Conservation (phyloP, 2,329 filamentous ascomycete genomes). For the Amesomyces nigricolor region DNA sequence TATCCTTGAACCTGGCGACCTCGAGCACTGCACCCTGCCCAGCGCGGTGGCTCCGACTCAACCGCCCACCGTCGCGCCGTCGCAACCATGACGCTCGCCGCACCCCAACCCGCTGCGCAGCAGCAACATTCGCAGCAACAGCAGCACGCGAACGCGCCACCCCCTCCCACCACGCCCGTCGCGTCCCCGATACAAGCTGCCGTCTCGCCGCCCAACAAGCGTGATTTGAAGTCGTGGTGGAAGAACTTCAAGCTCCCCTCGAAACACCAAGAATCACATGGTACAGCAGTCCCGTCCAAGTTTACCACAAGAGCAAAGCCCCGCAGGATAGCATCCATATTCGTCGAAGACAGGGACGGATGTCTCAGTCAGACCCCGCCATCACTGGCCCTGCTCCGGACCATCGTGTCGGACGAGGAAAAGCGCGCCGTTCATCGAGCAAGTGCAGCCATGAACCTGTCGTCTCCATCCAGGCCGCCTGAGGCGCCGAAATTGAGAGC, state of each 20-base stretch:
- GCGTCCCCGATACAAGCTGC: slow-evolving; percentile 37
- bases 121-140: slow-evolving; percentile 19
- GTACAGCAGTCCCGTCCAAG: slow-evolving; percentile 42
- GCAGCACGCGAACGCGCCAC: slow-evolving; percentile 18
- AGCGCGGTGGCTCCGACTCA: slow-evolving; percentile 15
- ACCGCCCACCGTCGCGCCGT: slow-evolving; percentile 24
- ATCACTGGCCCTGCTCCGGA: slow-evolving; percentile 10
- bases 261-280: slow-evolving; percentile 51
- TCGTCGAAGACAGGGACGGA: slow-evolving; percentile 23
- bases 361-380: slow-evolving; percentile 6
- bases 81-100: slow-evolving; percentile 31
- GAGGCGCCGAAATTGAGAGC: slow-evolving; percentile 18
- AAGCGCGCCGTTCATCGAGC: slow-evolving; percentile 19
- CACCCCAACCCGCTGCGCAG: slow-evolving; percentile 18
- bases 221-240: slow-evolving; percentile 95
- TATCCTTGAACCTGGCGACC: slow-evolving; percentile 16
- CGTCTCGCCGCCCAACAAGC: slow-evolving; percentile 65
- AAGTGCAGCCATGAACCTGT: slow-evolving; percentile 24
- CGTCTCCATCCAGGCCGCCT: slow-evolving; percentile 5
- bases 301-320: slow-evolving; percentile 18
- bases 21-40: slow-evolving; percentile 13
- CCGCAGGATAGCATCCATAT: slow-evolving; percentile 19
- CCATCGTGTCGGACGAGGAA: slow-evolving; percentile 14
- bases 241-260: slow-evolving; percentile 77
- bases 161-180: slow-evolving; percentile 14